Conservation (phyloP, 2,329 filamentous ascomycete genomes). For the Elsinoe batatas region DNA sequence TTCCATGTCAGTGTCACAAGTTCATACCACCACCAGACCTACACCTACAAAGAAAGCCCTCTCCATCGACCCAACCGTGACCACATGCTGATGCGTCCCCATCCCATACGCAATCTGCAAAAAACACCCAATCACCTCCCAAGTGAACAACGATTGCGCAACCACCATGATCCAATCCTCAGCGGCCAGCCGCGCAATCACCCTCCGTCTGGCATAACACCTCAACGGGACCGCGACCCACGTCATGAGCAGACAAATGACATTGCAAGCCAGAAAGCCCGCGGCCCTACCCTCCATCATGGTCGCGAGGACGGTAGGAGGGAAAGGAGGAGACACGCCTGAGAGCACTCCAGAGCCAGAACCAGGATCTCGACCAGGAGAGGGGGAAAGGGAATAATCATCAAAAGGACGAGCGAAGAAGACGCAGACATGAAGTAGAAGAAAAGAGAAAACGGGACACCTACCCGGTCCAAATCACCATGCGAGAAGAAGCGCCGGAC, state of each 20-base stretch:
- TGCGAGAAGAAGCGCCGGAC: background rate
- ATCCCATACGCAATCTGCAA: conserved; percentile 4
- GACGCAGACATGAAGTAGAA: background rate
- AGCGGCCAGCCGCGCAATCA: conserved; percentile 9
- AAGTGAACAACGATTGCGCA: background rate
- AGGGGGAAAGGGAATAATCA: background rate
- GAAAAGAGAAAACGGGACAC: background rate
- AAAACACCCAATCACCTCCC: conserved; percentile 8
- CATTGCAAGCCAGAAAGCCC: background rate
- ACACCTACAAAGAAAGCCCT: conserved; percentile 2
- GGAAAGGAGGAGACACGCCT: background rate
- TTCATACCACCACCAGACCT: background rate
- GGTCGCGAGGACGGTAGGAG: background rate
- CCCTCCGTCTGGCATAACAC: conserved; percentile 10
- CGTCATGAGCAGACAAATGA: conserved; percentile 10
- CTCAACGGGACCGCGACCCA: conserved; percentile 7
- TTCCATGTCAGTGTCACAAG: background rate
- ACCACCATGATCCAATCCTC: conserved; percentile 12
- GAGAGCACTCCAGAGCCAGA: background rate
- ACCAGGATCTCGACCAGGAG: background rate
- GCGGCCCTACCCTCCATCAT: conserved; percentile 4
- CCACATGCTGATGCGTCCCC: background rate
- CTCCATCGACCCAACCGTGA: background rate
- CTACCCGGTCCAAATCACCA: background rate
- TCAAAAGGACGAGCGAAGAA: background rate